Percentiles rank a stretch among this genome's conserved stretches.
These are phyloP conservation scores for Conidiobolus incongruus DNA, from an alignment of 371 early-diverging fungal genomes.

Conservation along the genomic window DNA sequence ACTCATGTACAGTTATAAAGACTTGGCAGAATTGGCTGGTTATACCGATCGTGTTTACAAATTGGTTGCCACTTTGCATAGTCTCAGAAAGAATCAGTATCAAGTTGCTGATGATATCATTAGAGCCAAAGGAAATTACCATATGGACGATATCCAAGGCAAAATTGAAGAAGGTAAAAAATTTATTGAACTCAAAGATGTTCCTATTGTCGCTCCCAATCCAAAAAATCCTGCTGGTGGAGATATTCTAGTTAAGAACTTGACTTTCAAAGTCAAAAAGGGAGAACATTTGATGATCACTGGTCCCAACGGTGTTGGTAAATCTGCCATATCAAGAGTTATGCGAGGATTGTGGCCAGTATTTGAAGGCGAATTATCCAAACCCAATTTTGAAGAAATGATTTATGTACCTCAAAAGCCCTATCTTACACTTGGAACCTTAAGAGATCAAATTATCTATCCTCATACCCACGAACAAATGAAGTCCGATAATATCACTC, in stretches of 20 bases:
- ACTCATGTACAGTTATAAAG: slow-evolving; percentile 76
- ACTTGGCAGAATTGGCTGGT: slow-evolving; percentile 64
- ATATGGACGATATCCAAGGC: slow-evolving; percentile 27
- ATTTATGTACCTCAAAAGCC: slow-evolving; percentile 80
- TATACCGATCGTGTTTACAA: slow-evolving; percentile 64
- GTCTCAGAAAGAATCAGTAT: slow-evolving; percentile 12
- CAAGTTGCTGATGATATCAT: slow-evolving; percentile 3
- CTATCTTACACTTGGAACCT: slow-evolving; percentile 59
- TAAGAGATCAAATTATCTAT: slow-evolving; percentile 75
- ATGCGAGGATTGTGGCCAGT: slow-evolving; percentile 76
- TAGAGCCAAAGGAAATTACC: slow-evolving; percentile 27
- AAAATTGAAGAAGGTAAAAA: slow-evolving; percentile 16
- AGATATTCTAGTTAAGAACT: slow-evolving; percentile 29
- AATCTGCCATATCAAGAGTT: slow-evolving; percentile 56
- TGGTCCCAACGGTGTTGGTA: slow-evolving; percentile 67
- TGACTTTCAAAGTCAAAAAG: slow-evolving; percentile 29
- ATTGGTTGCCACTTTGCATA: slow-evolving; percentile 39
- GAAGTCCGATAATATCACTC: slow-evolving; percentile 42
- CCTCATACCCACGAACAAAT: slow-evolving; percentile 64
- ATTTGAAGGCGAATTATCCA: slow-evolving; percentile 57
- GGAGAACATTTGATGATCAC: slow-evolving; percentile 46
- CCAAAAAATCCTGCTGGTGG: slow-evolving; percentile 32
- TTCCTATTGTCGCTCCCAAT: slow-evolving; percentile 42
- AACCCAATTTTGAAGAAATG: slow-evolving; percentile 43
- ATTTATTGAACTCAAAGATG: slow-evolving; percentile 29